Evolutionary conservation across 345 rosid species (phyloP).

Genomic region (Turnera subulata): DNA sequence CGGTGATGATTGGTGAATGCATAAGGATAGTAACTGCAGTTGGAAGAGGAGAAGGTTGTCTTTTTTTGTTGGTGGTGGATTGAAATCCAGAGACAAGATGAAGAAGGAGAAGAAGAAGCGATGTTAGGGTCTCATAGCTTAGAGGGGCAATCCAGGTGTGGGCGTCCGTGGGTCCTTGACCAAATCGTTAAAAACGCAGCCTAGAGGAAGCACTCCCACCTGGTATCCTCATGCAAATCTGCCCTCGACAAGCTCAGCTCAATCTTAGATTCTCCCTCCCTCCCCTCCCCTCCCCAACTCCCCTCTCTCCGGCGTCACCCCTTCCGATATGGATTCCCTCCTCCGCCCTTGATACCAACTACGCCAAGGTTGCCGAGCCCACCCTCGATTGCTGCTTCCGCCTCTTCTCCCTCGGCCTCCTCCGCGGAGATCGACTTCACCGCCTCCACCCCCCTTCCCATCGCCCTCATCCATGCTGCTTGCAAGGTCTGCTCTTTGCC

Average conservation of each 20-base stretch:
- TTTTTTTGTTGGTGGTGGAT: no score
- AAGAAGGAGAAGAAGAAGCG: no score
- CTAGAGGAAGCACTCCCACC: constrained; percentile 86
- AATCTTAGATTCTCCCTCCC: constrained; percentile 35
- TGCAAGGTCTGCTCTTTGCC: constrained; percentile 64
- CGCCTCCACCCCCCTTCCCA: constrained; percentile 9
- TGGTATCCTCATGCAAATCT: constrained; percentile 81
- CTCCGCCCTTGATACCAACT: constrained; percentile 57
- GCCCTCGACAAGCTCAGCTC: constrained; percentile 74
- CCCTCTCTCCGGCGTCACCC: constrained; percentile 53
- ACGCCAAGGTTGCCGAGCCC: constrained; percentile 71
- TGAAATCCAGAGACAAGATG: no score
- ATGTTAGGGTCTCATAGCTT: constrained; percentile 70
- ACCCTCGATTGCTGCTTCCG: constrained; percentile 75
- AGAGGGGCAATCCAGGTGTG: constrained; percentile 74
- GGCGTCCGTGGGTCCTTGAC: constrained; percentile 78
- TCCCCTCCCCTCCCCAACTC: constrained; percentile 39
- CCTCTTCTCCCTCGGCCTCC: constrained; percentile 66
- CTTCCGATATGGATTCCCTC: constrained; percentile 53
- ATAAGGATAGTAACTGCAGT: no score
- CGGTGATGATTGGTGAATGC: no score
- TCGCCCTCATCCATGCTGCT: constrained; percentile 42
- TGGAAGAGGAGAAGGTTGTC: no score
- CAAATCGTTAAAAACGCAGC: constrained; percentile 92
- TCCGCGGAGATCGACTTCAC: constrained; percentile 49